Evolutionary conservation across 495 filamentous ascomycete species (phyloP), one percentile per base, ranked within the genome.

Genomic region (Aspergillus affinis): DNA sequence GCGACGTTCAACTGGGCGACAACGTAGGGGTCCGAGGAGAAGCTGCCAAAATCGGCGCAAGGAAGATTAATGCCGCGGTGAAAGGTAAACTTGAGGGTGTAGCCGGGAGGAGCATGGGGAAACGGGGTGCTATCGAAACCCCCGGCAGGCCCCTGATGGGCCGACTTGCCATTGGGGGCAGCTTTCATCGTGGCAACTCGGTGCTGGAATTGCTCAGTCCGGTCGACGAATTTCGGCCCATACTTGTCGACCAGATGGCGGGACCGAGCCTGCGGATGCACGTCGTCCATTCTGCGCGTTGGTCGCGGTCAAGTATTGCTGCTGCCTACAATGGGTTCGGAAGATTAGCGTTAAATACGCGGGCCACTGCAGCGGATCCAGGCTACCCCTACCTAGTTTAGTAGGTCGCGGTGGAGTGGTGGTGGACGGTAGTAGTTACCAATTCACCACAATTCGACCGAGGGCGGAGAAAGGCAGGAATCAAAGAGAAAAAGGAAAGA

Each of bases 1-100:
- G 77, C 74, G 47, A 81, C 82, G 45, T 72, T 70, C 18, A 98
- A 73, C 13, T 89, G 88, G 17, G 91, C 91, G 10, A 78, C 69
- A 12, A 96, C 73, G 70, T 88, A 98, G 3, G 93, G 93, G 72
- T 98, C 93, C 3, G 91, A 91, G 15, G 92, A 88, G 61, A 88
- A 78, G 17, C 86, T 79, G 64, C 84, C 81, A 53, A 95, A 77
- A 72, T 98, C 93, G 47, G 87, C 90, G 59, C 90, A 80, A 13
- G 93, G 92, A 15, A 98, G 82, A 64, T 93, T 88, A 48, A 76
- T 79, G 2, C 91, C 93, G 21, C 85, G 82, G 70, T 93, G 88
- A 69, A 98, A 92, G 51, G 86, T 92, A 69, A 98, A 86, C 64
- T 88, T 88, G 62, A 98, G 68, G 1, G 90, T 95, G 72, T 90